These are phyloP conservation scores for Bromus sterilis DNA, from an alignment of 176 grass and related monocot species.

Conservation along the genomic window DNA sequence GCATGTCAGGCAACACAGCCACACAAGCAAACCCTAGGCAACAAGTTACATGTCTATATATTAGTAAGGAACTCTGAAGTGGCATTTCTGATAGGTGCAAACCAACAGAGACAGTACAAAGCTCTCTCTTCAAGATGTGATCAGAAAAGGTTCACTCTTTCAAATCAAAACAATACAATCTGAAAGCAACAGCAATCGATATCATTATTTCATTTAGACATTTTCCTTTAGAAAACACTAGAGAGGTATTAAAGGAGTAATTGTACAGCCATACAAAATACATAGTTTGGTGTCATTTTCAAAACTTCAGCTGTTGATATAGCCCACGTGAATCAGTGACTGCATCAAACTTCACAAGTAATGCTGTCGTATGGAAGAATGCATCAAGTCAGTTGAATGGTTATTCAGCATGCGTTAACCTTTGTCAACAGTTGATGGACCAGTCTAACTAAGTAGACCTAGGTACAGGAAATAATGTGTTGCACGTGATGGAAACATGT, in stretches of 20 bases:
- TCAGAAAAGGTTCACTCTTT: background rate
- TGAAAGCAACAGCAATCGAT: background rate
- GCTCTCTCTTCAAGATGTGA: background rate
- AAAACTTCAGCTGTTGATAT: background rate
- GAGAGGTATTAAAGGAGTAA: background rate
- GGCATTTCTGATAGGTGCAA: constrained; percentile 1
- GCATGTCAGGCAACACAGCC: background rate
- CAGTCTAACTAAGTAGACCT: background rate
- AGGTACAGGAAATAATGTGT: background rate
- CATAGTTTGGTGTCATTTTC: background rate
- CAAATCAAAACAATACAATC: background rate
- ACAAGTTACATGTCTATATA: background rate
- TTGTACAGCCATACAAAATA: background rate
- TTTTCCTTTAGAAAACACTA: background rate
- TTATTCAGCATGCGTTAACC: background rate
- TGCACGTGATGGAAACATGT: background rate
- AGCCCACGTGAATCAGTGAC: background rate
- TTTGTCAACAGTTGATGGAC: background rate
- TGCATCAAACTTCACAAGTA: background rate
- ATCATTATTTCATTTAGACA: background rate
- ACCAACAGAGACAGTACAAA: constrained; percentile 1
- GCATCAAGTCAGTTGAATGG: background rate
- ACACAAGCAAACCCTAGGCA: background rate
- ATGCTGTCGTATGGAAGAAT: background rate
- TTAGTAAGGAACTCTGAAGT: background rate